Evolutionary conservation across 371 early-diverging fungal genomes (phyloP), one percentile per base, ranked within the genome.

Genomic region (Polyrhizophydium stewartii): DNA sequence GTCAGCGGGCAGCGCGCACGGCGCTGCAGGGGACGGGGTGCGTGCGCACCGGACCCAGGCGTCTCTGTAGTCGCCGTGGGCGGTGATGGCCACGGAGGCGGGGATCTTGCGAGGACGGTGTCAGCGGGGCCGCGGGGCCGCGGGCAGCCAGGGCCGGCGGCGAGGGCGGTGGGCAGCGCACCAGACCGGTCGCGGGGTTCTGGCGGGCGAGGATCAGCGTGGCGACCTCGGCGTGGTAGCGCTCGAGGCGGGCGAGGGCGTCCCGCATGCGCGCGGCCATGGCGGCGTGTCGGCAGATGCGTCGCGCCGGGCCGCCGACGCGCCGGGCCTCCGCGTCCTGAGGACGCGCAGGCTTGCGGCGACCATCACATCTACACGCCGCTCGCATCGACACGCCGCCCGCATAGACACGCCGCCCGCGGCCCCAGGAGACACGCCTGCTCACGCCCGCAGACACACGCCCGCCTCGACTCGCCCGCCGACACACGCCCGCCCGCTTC

Each of bases 41-140:
- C n/a, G n/a, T n/a, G 35, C 78, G 64, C 82, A 89, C 89, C 91
- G 80, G 51, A 92, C 92, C 94, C 92, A 93, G 32, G 92, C 94
- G 76, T 94, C 92, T 1, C 88, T 80, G 63, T 94, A 92, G 72
- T 93, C 89, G 38, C 92, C 92, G 59, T 83, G 83, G 1, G 75
- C 69, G 30, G 91, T 92, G 37, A 94, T 85, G 33, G 94, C 92
- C 7, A 90, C 90, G 2, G 91, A 90, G 6, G 94, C 94, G 17
- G 92, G 94, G 50, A 94, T 90, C 76, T 91, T 6, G 38, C 10
- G 24, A 13, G 25, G 33, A 59, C 7, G 24, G 7, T 56, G 10
- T 37, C 10, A 6, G n/a, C 22, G 53, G 43, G 45, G n/a, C n/a
- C n/a, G n/a, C n/a, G n/a, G 22, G 47, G 47, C 7, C 12, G 13